Conservation (phyloP, 148 eudicot species). For the Salicornia ramosissima region DNA sequence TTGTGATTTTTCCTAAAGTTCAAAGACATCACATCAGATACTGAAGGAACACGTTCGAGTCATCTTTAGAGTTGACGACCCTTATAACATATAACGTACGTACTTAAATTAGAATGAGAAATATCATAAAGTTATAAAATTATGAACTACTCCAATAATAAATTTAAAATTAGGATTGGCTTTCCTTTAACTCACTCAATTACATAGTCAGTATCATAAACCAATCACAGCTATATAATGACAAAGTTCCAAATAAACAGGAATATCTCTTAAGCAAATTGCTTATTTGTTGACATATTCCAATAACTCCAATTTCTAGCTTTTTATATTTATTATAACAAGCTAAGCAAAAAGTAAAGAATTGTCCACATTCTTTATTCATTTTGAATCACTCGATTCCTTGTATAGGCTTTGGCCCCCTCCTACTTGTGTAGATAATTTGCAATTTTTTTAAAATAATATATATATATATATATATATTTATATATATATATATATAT, state of each 20-base stretch:
- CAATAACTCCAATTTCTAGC: neutral
- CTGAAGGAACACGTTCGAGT: too few species aligned
- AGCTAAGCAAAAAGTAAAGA: slow-evolving; percentile 23
- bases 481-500: too few species aligned
- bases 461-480: too few species aligned
- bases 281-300: neutral
- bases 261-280: neutral
- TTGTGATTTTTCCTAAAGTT: too few species aligned
- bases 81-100: too few species aligned
- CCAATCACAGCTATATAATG: neutral
- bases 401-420: neutral
- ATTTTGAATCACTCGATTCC: slow-evolving; percentile 8
- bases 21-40: too few species aligned
- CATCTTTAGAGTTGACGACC: too few species aligned
- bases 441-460: too few species aligned
- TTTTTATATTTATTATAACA: neutral
- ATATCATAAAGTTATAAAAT: neutral
- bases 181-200: too few species aligned
- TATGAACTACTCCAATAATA: slow-evolving; percentile 14
- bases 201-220: slow-evolving; percentile 4
- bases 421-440: too few species aligned
- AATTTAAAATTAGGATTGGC: slow-evolving; percentile 16
- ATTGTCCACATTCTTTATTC: slow-evolving; percentile 23
- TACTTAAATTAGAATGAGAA: too few species aligned
- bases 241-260: slow-evolving; percentile 16